Evolutionary conservation across 1,139 yeast species (phyloP).

Genomic region (Hanseniaspora uvarum): DNA sequence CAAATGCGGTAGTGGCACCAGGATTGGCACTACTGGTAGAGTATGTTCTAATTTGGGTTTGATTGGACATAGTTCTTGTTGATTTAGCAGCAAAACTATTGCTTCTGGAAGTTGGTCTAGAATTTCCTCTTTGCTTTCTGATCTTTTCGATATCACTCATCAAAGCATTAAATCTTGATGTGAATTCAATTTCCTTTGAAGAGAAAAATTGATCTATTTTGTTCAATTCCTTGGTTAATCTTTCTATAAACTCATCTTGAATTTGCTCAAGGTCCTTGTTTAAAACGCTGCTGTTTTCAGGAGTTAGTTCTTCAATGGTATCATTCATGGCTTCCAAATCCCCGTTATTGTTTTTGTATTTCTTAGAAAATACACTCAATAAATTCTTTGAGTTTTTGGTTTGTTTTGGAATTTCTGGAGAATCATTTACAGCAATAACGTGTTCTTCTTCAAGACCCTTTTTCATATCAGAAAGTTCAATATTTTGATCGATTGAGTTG

Average conservation of each 20-base stretch:
- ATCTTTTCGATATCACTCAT: conserved; percentile 37
- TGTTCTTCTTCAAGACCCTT: conserved; percentile 1
- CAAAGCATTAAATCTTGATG: conserved; percentile 42
- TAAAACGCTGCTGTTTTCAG: not conserved
- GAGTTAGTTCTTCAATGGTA: not conserved
- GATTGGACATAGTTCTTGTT: conserved; percentile 6
- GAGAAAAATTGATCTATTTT: conserved; percentile 54
- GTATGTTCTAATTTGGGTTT: conserved; percentile 5
- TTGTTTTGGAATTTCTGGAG: not conserved
- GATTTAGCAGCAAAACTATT: not conserved
- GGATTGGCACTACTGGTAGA: not conserved
- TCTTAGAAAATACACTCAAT: conserved; percentile 2
- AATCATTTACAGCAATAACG: not conserved
- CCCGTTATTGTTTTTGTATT: not conserved
- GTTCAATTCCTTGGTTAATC: conserved; percentile 45
- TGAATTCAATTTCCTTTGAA: conserved; percentile 42
- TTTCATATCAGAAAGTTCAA: conserved; percentile 25
- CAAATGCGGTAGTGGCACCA: conserved; percentile 1
- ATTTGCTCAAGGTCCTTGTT: conserved; percentile 21
- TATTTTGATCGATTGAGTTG: conserved; percentile 26
- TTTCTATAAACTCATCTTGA: conserved; percentile 40
- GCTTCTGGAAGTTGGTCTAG: not conserved
- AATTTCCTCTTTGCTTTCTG: conserved; percentile 19
- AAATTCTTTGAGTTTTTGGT: not conserved
- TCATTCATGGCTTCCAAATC: not conserved